phyloP scores from a whole-genome alignment of 2,329 filamentous ascomycete species.

The Scedosporium aurantiacum region DNA sequence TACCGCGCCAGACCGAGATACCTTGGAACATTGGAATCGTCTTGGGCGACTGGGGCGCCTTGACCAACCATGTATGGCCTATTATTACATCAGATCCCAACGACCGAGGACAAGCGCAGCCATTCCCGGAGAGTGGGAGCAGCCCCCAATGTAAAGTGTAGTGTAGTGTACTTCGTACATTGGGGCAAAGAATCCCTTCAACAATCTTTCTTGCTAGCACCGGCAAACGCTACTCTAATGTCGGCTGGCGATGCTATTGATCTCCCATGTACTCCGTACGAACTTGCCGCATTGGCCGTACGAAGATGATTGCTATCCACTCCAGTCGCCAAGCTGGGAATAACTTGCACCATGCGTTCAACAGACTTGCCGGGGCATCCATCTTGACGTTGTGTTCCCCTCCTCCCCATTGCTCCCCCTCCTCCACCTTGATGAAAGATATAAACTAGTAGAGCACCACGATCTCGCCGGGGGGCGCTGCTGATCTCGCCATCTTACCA shows the following conservation, averaged over 20 bases:
- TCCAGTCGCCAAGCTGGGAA: conserved; percentile 1
- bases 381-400: neutral
- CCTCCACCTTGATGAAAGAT: neutral
- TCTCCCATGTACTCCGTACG: neutral
- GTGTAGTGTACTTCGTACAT: too few relatives aligned
- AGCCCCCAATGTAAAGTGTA: neutral
- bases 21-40: neutral
- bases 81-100: conserved; percentile 6
- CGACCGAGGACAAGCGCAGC: neutral
- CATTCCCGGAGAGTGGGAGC: neutral
- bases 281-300: neutral
- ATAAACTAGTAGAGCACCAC: conserved; percentile 1
- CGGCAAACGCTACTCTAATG: neutral
- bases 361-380: neutral
- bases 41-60: neutral
- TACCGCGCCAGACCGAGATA: neutral
- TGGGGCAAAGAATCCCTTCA: neutral
- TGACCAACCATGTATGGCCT: conserved; percentile 1
- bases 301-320: neutral
- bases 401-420: neutral
- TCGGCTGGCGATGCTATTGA: neutral
- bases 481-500: neutral
- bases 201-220: neutral
- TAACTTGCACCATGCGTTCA: neutral
- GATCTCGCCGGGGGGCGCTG: neutral